Evolutionary conservation across 2,329 filamentous ascomycete genomes (phyloP), one percentile per base, ranked within the genome.

Genomic region (Beauveria rudraprayagi): DNA sequence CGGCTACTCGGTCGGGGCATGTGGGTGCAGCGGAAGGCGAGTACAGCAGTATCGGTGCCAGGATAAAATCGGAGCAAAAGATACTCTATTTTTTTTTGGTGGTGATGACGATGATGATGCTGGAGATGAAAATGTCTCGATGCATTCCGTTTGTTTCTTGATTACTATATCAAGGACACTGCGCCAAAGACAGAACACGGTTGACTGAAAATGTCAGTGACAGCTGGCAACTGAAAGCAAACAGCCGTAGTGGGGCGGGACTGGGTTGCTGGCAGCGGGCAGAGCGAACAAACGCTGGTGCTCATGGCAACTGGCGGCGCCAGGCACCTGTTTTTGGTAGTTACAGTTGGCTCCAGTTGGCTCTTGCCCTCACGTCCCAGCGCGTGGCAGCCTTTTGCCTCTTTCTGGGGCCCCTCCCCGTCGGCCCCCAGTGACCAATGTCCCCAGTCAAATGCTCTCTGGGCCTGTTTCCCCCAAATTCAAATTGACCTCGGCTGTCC

Each of bases 401-500:
- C 46, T n/a, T 48, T 8, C 16, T 17, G 37, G 9, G 40, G 24
- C 53, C 53, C 28, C 53, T 43, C 40, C 53, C 28, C 17, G 34
- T 41, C 22, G 34, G 19, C 28, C 51, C 24, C 22, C 54, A 59
- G 56, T 52, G 26, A 52, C 34, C 11, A 19, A 43, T 44, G 34
- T 40, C 28, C 41, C 47, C 50, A 37, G 57, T 54, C 58, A 60
- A 60, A 60, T 54, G 58, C 58, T 51, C 46, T 17, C 24, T 46
- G 17, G 9, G 9, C 24, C 22, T 44, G 11, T 40, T n/a, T 17
- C 34, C 44, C 43, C 60, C 43, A n/a, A 46, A 50, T 37, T 16
- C 34, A 48, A 54, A 3, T 61, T 56, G 53, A 61, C 60, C 60
- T 61, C 60, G 60, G 60, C 60, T 61, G 44, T 61, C 47, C 46